phyloP scores from a whole-genome alignment of 371 early-diverging fungal species.

The Actinomortierella ambigua region DNA sequence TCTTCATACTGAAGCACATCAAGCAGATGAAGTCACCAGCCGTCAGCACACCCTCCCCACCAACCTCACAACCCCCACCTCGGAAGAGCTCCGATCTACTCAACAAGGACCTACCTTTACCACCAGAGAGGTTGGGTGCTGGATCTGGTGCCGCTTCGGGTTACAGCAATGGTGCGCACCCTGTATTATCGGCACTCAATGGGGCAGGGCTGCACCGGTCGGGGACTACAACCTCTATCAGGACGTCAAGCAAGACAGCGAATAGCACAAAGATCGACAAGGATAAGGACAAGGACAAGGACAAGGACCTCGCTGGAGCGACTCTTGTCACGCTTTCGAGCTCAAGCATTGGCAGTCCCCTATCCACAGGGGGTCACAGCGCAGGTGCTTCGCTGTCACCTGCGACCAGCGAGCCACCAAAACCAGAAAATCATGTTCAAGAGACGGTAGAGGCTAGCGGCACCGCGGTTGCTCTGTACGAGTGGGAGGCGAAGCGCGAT shows the following conservation, averaged over 20 bases:
- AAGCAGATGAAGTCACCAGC: constrained; percentile 64
- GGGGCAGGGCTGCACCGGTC: constrained; percentile 21
- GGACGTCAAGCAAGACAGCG: constrained; percentile 26
- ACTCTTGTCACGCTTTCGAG: no score
- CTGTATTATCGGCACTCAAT: not conserved
- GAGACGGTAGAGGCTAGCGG: constrained; percentile 46
- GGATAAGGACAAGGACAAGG: no score
- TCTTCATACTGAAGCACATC: constrained; percentile 79
- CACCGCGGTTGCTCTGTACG: constrained; percentile 60
- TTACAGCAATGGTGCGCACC: not conserved
- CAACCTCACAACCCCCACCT: constrained; percentile 30
- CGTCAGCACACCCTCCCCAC: constrained; percentile 30
- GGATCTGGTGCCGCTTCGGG: not conserved
- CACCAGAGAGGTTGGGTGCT: constrained; percentile 23
- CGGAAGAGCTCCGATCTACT: constrained; percentile 39
- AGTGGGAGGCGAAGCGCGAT: constrained; percentile 57
- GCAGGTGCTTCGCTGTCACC: no score
- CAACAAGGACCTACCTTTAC: constrained; percentile 40
- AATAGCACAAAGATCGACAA: not conserved
- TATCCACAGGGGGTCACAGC: no score
- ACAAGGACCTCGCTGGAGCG: no score
- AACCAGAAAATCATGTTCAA: constrained; percentile 35
- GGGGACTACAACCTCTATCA: constrained; percentile 32
- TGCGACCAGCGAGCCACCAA: constrained; percentile 6
- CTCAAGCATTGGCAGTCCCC: no score